Percentiles rank a stretch among this genome's conserved stretches.
phyloP scores from a whole-genome alignment of 1,139 yeast genomes.

The Zygosaccharomyces sapae region DNA sequence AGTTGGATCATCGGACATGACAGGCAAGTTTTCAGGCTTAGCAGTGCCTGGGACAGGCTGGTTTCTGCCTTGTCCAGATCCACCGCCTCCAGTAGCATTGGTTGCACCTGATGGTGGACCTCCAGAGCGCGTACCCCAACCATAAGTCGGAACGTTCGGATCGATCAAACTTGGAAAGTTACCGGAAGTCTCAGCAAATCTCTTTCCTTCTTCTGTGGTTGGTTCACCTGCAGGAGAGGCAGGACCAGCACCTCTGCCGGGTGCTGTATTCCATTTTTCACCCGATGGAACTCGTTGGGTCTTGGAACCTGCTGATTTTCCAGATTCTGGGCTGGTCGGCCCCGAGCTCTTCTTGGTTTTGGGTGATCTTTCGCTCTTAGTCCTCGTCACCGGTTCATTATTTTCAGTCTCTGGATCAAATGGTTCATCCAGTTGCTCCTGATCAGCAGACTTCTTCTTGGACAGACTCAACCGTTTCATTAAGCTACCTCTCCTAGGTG shows the following conservation, averaged over 20 bases:
- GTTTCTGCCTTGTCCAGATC: not conserved
- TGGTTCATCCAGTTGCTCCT: not conserved
- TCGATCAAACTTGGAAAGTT: slow-evolving; percentile 27
- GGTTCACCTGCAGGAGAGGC: slow-evolving; percentile 1
- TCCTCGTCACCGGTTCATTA: not conserved
- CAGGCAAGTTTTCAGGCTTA: not conserved
- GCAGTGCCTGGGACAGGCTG: not conserved
- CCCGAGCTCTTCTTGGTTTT: not conserved
- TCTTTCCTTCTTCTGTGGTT: not conserved
- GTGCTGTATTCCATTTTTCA: not conserved
- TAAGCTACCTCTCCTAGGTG: not conserved
- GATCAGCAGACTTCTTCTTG: not conserved
- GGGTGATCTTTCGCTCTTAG: not conserved
- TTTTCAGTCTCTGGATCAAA: not conserved
- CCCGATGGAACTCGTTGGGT: not conserved
- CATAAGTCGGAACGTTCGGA: slow-evolving; percentile 25
- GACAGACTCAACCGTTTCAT: slow-evolving; percentile 4
- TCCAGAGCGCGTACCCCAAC: slow-evolving; percentile 6
- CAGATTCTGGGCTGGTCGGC: not conserved
- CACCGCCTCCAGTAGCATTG: not conserved
- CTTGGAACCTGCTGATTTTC: too few relatives aligned
- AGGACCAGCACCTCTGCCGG: too few relatives aligned
- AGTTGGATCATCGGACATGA: not conserved
- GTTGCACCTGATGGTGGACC: not conserved
- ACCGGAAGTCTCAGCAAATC: slow-evolving; percentile 10